Evolutionary conservation across 108 stramenopile species (phyloP).

Genomic region (Aureococcus anophagefferens): DNA sequence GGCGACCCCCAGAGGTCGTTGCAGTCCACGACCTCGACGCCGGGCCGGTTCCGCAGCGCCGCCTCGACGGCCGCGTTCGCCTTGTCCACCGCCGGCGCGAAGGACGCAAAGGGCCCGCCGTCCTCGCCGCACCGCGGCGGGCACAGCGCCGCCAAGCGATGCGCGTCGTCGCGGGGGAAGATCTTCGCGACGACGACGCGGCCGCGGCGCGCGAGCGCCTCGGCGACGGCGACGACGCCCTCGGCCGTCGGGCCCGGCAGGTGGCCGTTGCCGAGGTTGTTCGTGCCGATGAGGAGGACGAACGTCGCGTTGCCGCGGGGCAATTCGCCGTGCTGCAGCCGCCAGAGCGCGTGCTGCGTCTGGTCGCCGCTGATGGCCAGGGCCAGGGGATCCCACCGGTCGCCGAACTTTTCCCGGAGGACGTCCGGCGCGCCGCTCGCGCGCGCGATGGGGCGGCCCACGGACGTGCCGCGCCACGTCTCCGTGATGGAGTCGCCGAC

Average conservation of each 20-base stretch:
- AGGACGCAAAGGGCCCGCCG: conserved; percentile 27
- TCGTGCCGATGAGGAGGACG: conserved; percentile 43
- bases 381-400: background rate
- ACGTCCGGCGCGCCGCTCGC: conserved; percentile 17
- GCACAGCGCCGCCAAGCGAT: conserved; percentile 15
- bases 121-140: conserved; percentile 30
- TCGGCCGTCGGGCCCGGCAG: conserved; percentile 19
- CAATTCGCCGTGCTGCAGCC: conserved; percentile 22
- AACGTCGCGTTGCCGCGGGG: conserved; percentile 15
- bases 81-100: conserved; percentile 22
- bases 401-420: conserved; percentile 8
- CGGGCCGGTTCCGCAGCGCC: conserved; percentile 9
- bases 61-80: conserved; percentile 25
- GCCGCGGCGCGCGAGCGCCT: conserved; percentile 11
- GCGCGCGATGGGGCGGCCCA: conserved; percentile 23
- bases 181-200: conserved; percentile 23
- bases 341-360: conserved; percentile 30
- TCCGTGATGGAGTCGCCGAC: conserved; percentile 31
- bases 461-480: conserved; percentile 19
- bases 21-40: conserved; percentile 7
- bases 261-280: conserved; percentile 40
- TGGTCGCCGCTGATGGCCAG: conserved; percentile 23
- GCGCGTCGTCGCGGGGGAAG: conserved; percentile 30
- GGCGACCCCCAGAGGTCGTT: background rate
- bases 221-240: conserved; percentile 29